phyloP scores from a whole-genome alignment of 495 filamentous ascomycete species.

The Aspergillus coremiiformis region DNA sequence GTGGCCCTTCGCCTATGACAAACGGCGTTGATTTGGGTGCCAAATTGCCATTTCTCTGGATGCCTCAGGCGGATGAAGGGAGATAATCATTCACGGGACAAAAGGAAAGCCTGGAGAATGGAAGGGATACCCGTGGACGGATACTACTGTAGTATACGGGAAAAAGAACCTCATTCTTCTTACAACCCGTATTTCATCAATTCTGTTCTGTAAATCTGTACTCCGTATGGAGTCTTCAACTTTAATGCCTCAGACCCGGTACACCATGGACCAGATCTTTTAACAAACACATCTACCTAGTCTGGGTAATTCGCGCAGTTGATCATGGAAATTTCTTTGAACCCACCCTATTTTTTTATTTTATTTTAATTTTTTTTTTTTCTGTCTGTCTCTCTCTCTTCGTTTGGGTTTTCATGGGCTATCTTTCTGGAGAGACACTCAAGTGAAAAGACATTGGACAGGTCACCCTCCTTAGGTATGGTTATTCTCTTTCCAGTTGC shows the following conservation, averaged over 20 bases:
- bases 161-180: too few species aligned
- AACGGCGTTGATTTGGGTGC: slow-evolving; percentile 31
- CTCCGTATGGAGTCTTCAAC: too few species aligned
- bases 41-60: neutral
- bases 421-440: neutral
- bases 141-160: too few species aligned
- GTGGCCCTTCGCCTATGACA: slow-evolving; percentile 22
- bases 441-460: neutral
- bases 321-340: slow-evolving; percentile 5
- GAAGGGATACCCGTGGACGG: too few species aligned
- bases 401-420: neutral
- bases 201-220: too few species aligned
- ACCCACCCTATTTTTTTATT: neutral
- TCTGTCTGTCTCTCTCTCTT: neutral
- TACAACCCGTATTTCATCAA: too few species aligned
- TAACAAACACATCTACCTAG: too few species aligned
- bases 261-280: too few species aligned
- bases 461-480: neutral
- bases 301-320: slow-evolving; percentile 22
- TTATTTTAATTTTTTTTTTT: neutral
- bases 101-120: neutral
- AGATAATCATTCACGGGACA: too few species aligned
- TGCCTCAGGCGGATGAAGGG: too few species aligned
- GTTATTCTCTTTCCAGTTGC: neutral
- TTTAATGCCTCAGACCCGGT: neutral